phyloP scores from a whole-genome alignment of 257 asterid genomes.

The Fraxinus anomala region DNA sequence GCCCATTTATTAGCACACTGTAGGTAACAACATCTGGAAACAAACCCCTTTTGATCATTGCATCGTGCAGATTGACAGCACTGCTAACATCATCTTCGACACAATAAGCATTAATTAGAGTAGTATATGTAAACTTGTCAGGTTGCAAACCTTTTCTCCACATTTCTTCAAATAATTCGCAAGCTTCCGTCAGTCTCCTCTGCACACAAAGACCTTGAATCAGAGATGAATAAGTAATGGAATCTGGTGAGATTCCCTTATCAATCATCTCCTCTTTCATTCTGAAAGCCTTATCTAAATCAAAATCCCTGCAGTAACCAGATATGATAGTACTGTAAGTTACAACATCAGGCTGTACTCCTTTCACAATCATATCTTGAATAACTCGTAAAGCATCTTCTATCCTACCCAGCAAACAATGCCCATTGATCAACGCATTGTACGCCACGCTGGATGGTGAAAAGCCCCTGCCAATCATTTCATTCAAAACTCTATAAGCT shows the following conservation, averaged over 20 bases:
- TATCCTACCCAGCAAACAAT: constrained; percentile 62
- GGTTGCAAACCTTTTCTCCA: constrained; percentile 58
- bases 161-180: constrained; percentile 73
- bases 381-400: constrained; percentile 59
- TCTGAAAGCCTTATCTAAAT: constrained; percentile 66
- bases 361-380: constrained; percentile 52
- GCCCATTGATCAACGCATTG: constrained; percentile 83
- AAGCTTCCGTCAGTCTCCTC: constrained; percentile 61
- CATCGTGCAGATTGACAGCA: constrained; percentile 66
- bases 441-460: constrained; percentile 73
- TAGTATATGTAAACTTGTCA: constrained; percentile 78
- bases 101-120: constrained; percentile 74
- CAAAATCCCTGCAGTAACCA: constrained; percentile 59
- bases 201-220: constrained; percentile 81
- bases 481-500: constrained; percentile 55
- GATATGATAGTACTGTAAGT: constrained; percentile 74
- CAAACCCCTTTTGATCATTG: constrained; percentile 72
- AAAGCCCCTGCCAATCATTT: constrained; percentile 61
- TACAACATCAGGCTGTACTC: constrained; percentile 74
- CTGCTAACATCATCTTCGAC: constrained; percentile 59
- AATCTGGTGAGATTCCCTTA: constrained; percentile 71
- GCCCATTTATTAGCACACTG: constrained; percentile 80
- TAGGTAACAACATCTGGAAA: constrained; percentile 85
- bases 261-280: constrained; percentile 65
- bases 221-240: constrained; percentile 72